These are phyloP conservation scores for Pneumocystis murina DNA, from an alignment of 1,139 yeast genomes.

Conservation along the genomic window DNA sequence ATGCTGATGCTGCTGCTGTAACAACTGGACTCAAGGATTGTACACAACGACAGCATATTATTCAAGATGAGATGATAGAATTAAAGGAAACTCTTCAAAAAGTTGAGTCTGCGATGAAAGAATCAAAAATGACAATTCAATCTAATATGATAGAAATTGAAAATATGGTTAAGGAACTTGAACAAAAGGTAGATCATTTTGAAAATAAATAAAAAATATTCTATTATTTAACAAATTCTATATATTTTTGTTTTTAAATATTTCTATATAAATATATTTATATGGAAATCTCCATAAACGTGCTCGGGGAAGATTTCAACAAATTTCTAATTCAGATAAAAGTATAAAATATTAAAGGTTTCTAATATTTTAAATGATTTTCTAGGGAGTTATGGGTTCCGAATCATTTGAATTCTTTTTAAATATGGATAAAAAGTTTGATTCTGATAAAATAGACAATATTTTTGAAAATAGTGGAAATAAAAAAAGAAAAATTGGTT, in stretches of 20 bases:
- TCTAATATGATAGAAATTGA: neutral
- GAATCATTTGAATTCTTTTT: neutral
- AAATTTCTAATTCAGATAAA: neutral
- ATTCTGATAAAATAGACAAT: neutral
- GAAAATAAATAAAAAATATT: neutral
- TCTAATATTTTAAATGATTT: neutral
- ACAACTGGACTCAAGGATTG: neutral
- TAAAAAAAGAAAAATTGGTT: neutral
- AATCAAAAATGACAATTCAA: neutral
- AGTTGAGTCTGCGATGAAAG: neutral
- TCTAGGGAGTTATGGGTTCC: neutral
- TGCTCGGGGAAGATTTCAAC: neutral
- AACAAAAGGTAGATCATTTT: neutral
- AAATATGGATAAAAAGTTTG: neutral
- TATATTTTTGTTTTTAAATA: neutral
- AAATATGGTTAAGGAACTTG: neutral
- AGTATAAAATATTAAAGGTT: neutral
- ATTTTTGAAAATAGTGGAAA: neutral
- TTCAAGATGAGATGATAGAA: neutral
- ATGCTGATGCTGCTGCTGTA: slow-evolving; percentile 1
- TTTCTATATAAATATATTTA: neutral
- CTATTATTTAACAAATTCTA: neutral
- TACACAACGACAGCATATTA: neutral
- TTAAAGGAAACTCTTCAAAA: neutral
- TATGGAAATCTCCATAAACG: too few species aligned